Conservation (phyloP, 1,284 basidiomycete species). For the Trichosporon inkin region DNA sequence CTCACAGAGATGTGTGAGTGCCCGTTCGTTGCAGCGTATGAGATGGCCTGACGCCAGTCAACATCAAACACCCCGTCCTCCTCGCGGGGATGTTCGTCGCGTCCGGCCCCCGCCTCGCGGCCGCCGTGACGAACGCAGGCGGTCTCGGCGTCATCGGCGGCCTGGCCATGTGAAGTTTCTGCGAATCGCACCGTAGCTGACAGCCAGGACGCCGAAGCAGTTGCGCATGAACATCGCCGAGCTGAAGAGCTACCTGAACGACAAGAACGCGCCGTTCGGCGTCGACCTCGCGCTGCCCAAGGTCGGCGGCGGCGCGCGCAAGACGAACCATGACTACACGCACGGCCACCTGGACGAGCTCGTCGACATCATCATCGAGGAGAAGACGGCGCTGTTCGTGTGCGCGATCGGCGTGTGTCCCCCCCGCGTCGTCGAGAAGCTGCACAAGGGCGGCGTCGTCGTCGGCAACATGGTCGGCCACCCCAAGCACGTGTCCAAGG, state of each 20-base stretch:
- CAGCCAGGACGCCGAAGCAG: slow-evolving; percentile 41
- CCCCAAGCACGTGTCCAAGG: slow-evolving; percentile 77
- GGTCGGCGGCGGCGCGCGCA: slow-evolving; percentile 72
- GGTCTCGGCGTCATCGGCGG: slow-evolving; percentile 85
- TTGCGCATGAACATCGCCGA: slow-evolving; percentile 60
- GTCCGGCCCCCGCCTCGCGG: slow-evolving; percentile 75
- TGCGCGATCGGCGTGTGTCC: slow-evolving; percentile 76
- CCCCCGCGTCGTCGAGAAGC: slow-evolving; percentile 65
- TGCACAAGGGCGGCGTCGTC: slow-evolving; percentile 74
- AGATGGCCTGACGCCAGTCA: slow-evolving; percentile 52
- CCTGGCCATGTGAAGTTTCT: neutral
- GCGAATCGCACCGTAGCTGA: neutral
- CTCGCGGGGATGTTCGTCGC: slow-evolving; percentile 82
- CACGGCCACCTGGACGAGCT: slow-evolving; percentile 67
- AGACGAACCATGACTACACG: slow-evolving; percentile 66
- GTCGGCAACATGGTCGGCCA: slow-evolving; percentile 85
- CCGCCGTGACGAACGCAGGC: slow-evolving; percentile 70
- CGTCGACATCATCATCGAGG: slow-evolving; percentile 80
- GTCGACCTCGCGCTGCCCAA: slow-evolving; percentile 81
- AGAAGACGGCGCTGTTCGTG: slow-evolving; percentile 75
- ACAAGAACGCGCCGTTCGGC: slow-evolving; percentile 63
- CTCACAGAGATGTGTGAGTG: too few relatives aligned
- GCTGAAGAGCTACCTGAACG: slow-evolving; percentile 63
- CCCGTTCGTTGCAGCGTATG: too few relatives aligned
- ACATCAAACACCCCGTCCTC: slow-evolving; percentile 78